These are phyloP conservation scores for Penicillium paradoxum DNA, from an alignment of 495 filamentous ascomycete genomes.

Conservation along the genomic window DNA sequence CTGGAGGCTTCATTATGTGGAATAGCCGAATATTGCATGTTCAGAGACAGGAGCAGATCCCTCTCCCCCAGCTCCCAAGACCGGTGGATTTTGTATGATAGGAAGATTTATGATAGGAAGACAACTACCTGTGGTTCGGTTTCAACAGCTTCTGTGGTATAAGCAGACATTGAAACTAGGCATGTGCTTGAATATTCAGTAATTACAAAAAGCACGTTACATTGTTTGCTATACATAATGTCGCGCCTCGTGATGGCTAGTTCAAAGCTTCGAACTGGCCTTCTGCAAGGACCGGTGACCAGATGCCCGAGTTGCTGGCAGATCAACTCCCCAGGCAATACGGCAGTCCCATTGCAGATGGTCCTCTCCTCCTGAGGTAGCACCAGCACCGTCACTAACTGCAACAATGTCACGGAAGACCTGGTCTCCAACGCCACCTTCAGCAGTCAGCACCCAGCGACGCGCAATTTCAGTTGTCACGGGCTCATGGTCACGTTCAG, in stretches of 20 bases:
- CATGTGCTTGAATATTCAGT: too few species aligned
- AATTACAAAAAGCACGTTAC: too few species aligned
- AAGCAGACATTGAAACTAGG: too few species aligned
- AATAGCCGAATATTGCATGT: too few species aligned
- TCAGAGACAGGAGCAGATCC: too few species aligned
- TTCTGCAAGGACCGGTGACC: slow-evolving; percentile 27
- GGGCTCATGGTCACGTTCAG: slow-evolving; percentile 27
- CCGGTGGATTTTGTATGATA: neutral
- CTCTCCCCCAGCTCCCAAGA: too few species aligned
- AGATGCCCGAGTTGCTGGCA: slow-evolving; percentile 19
- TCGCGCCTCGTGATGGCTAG: neutral
- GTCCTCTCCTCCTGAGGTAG: slow-evolving; percentile 7
- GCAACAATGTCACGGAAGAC: slow-evolving; percentile 27
- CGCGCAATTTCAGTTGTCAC: slow-evolving; percentile 29
- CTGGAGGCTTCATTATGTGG: neutral
- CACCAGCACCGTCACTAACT: neutral
- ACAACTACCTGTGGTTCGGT: too few species aligned
- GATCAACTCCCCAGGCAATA: slow-evolving; percentile 31
- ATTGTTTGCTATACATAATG: too few species aligned
- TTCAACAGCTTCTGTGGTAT: too few species aligned
- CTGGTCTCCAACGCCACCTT: slow-evolving; percentile 31
- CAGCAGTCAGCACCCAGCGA: slow-evolving; percentile 30
- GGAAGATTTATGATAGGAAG: too few species aligned
- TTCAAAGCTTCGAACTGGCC: slow-evolving; percentile 4
- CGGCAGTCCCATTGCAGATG: slow-evolving; percentile 30